Base-by-base conservation (phyloP, 177 flowering plant genomes). In the Vitis hybrid region DNA sequence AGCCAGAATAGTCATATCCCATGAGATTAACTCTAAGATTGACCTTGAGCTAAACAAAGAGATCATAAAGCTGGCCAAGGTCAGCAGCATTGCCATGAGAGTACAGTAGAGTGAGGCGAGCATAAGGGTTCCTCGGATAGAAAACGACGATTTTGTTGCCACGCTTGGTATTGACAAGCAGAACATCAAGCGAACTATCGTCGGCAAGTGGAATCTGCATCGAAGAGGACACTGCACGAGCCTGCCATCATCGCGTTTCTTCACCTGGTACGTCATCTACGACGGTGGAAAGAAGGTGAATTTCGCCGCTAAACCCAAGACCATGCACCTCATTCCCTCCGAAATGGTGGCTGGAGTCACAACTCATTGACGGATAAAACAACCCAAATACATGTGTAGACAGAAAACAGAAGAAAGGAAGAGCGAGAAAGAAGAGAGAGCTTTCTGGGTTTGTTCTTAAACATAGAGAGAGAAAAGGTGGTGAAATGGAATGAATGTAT, bases 51-150 rank as follows among this genome's bases (percentile, higher is more conserved):
- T 94, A 98, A 8, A 88, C 86, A 73, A 94, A 94, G 76, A 94
- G 97, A 68, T 94, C 99, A 63, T 88, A 94, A 32, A 94, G 93
- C 65, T 94, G 97, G 21, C 99, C 98, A 63, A 94, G 85, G 81
- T 94, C 98, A 63, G 94, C 95, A 32, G 97, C 98, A 85, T 94
- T 94, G 51, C 99, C 99, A 82, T 94, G 99, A 10, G 98, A 91
- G 75, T 19, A 19, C 2, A 94, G 89, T 69, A 94, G 67, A 60
- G 99, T 94, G 60, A 94, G 88, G 17, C 97, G 73, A 23, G 99
- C 97, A 74, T 78, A 86, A 1, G 97, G 98, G 19, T 19, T 94
- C 30, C 69, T 87, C 51, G 91, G 69, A 68, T 87, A 18, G 62
- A 94, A 91, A 21, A 91, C 91, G 1, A 92, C 96, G 57, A 94